Base-by-base conservation (phyloP, 179 eudicot species). In the Gypsophila paniculata region DNA sequence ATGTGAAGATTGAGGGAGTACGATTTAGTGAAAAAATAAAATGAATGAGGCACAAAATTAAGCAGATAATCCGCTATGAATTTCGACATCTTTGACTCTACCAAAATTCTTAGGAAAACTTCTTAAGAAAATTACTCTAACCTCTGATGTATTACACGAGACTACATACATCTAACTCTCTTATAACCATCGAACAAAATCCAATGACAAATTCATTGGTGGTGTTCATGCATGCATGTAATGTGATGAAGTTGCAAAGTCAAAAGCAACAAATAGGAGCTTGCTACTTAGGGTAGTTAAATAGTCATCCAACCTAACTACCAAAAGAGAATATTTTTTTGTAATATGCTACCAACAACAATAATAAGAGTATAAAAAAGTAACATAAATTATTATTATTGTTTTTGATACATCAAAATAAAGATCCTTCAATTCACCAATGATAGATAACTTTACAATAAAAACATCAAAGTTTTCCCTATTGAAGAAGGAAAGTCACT, bases 231-330 rank as follows among this genome's bases (percentile, higher is more conserved):
- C 46, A 42, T 42, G 46, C 11, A 6, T 6, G 46, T 42, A 42
- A 29, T 29, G 34, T 29, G 34, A 29, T 29, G 68, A 49, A 42
- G 68, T 70, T 70, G 38, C 42, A 69, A 78, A 74, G 46, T 52
- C 17, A 44, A 46, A 22, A 11, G 53, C 34, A 26, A 65, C 15
- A 70, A 74, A 70, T 36, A 64, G 63, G 59, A 58, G 52, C 44
- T 66, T n/a, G 6, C 15, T 26, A 71, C 72, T 75, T 79, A 72
- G 18, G 79, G 77, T 79, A 68, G 77, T 36, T 76, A 67, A 76
- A 57, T 69, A 54, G 68, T 75, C 76, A 36, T 46, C 29, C 71
- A 0, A 51, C 15, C 70, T 6, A 15, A 61, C 23, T 63, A 62
- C 65, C 36, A 68, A 60, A 39, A 61, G 17, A 69, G 49, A 79